Evolutionary conservation across 208 protist genomes (phyloP).

Genomic region (Leishmania gerbilli): DNA sequence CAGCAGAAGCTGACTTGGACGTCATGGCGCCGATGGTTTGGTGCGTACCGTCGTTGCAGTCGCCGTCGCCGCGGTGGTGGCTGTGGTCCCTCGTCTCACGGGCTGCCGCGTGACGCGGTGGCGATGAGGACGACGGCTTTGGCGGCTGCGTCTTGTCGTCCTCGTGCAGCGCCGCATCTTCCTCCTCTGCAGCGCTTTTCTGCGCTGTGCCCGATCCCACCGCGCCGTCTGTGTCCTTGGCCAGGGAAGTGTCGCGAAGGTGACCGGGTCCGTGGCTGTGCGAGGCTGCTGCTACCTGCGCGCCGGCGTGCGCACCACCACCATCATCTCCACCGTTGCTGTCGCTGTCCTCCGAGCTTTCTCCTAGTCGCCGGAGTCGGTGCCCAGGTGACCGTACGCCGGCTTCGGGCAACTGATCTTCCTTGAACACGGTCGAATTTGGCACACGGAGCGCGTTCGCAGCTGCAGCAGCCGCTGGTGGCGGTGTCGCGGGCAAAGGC

Average conservation of each 20-base stretch:
- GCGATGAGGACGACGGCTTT: not conserved
- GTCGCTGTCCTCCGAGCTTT: conserved; percentile 27
- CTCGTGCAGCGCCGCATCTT: not conserved
- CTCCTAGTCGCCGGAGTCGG: conserved; percentile 13
- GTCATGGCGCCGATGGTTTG: not conserved
- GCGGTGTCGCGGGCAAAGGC: not conserved
- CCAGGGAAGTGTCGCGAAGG: not conserved
- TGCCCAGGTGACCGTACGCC: conserved; percentile 12
- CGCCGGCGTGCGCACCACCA: not conserved
- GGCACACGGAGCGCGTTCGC: conserved; percentile 18
- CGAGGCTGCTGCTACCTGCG: not conserved
- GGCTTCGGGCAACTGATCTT: conserved; percentile 15
- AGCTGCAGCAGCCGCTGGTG: not conserved
- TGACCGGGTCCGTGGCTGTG: not conserved
- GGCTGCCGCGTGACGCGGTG: not conserved
- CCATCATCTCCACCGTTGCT: not conserved
- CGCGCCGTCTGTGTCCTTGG: not conserved
- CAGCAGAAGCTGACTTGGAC: not conserved
- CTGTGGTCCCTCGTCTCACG: not conserved
- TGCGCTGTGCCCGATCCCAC: not conserved
- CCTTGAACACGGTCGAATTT: conserved; percentile 24
- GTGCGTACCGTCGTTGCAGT: not conserved
- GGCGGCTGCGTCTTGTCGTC: not conserved
- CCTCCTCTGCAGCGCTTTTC: not conserved
- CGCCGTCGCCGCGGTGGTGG: not conserved